phyloP scores from a whole-genome alignment of 2,329 filamentous ascomycete species.

The Pseudocercospora musae region DNA sequence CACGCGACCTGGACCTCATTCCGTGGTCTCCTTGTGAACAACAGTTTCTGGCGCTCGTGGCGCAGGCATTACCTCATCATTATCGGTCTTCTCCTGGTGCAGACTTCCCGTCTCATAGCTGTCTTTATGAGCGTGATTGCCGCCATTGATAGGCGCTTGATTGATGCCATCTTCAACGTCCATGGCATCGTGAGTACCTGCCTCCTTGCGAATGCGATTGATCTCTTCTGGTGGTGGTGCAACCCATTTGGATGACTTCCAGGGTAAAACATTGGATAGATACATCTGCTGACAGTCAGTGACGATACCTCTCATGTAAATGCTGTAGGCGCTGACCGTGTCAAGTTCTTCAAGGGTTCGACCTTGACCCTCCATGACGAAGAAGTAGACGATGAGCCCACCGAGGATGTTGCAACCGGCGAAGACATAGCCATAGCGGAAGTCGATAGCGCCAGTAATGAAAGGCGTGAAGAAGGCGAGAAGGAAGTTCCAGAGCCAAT shows the following conservation, averaged over 20 bases:
- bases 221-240: conserved; percentile 33
- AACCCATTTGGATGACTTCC: conserved; percentile 34
- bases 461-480: conserved; percentile 71
- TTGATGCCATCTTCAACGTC: conserved; percentile 4
- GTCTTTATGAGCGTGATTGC: background rate
- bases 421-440: conserved; percentile 72
- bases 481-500: conserved; percentile 50
- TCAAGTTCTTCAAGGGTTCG: conserved; percentile 46
- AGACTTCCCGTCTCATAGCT: conserved; percentile 7
- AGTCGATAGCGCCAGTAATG: conserved; percentile 68
- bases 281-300: conserved; percentile 53
- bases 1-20: background rate
- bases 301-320: background rate
- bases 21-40: conserved; percentile 6
- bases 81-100: conserved; percentile 5
- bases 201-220: conserved; percentile 15
- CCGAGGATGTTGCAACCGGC: conserved; percentile 68
- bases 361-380: conserved; percentile 70
- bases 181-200: conserved; percentile 8
- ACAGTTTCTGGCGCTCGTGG: background rate
- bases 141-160: background rate
- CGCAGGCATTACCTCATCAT: background rate
- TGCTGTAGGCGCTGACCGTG: conserved; percentile 38
- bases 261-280: conserved; percentile 40
- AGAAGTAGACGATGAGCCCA: conserved; percentile 68